Evolutionary conservation across 2,329 filamentous ascomycete genomes (phyloP), one percentile per base, ranked within the genome.

Genomic region (Eurotiales sp.): DNA sequence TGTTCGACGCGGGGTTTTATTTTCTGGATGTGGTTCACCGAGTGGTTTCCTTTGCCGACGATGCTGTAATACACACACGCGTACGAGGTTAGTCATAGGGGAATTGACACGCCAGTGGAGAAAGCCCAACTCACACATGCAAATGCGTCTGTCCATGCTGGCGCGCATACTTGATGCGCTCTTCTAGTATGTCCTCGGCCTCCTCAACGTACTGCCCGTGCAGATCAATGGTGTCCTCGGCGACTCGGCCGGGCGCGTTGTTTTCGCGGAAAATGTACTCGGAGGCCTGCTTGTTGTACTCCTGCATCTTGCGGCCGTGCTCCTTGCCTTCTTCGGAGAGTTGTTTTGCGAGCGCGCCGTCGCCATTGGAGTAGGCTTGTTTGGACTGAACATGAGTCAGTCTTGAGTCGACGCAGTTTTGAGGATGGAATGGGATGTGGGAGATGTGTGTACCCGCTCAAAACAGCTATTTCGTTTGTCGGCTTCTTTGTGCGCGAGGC

Each of bases 211-310:
- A 96, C 65, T 95, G 87, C 2, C 93, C 93, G 69, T 99, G 93
- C 43, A 99, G 78, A 72, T 99, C 93, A 61, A 99, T 91, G 8
- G 87, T 90, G 71, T 97, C 92, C 36, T 77, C 77, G 14, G 82
- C 79, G 8, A 95, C 86, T 55, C 86, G 83, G 15, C 83, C 88
- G 2, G 77, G 70, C 17, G 88, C 85, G 67, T 97, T 97, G 76
- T 96, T 96, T 73, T 92, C 90, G 36, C 90, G 86, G 76, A 99
- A 96, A 67, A 97, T 97, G 71, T 82, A 95, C 53, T 96, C 88
- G 54, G 88, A 89, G 1, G 93, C 93, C 70, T 96, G 90, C 58
- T 82, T 84, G 77, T 96, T 96, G 75, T 90, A 95, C 54, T 86
- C 78, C 59, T 95, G 89, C 83, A 95, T 93, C 67, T 86, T 82